phyloP scores from a whole-genome alignment of 1,139 yeast genomes.

The Yarrowia galli region DNA sequence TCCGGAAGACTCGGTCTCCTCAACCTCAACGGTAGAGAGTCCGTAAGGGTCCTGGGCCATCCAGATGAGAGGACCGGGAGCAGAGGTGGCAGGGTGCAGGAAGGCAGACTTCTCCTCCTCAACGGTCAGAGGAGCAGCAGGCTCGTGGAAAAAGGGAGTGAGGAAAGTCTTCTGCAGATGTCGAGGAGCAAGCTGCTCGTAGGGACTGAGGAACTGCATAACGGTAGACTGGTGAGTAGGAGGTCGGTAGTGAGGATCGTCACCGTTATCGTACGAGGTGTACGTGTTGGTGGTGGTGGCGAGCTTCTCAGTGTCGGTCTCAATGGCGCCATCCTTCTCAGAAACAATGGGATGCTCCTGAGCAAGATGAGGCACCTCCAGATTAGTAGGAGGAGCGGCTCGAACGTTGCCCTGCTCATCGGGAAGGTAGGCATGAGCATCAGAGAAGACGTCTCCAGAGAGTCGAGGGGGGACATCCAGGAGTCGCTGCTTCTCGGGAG shows the following conservation, averaged over 20 bases:
- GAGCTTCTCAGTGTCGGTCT: constrained; percentile 16
- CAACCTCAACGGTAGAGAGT: constrained; percentile 66
- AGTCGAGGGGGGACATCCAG: constrained; percentile 31
- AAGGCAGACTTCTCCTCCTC: constrained; percentile 63
- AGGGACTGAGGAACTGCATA: constrained; percentile 60
- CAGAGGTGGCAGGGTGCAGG: constrained; percentile 73
- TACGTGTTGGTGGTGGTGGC: constrained; percentile 25
- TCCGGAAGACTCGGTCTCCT: constrained; percentile 51
- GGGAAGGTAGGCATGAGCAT: constrained; percentile 35
- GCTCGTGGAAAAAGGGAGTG: constrained; percentile 56
- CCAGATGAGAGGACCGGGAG: constrained; percentile 79
- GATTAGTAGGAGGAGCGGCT: not conserved
- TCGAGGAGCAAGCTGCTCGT: constrained; percentile 57
- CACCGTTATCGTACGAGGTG: constrained; percentile 10
- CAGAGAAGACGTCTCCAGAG: constrained; percentile 34
- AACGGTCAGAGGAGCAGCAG: constrained; percentile 47
- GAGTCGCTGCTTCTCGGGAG: constrained; percentile 17
- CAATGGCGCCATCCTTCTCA: constrained; percentile 6
- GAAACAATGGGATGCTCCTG: not conserved
- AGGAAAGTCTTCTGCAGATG: constrained; percentile 46
- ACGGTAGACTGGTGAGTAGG: constrained; percentile 38
- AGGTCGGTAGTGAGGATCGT: constrained; percentile 29
- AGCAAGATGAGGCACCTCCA: constrained; percentile 8
- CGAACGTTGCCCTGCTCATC: constrained; percentile 3
- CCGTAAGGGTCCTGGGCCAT: constrained; percentile 88